Conservation (phyloP, 208 protist species). For the Acanthamoeba triangularis region DNA sequence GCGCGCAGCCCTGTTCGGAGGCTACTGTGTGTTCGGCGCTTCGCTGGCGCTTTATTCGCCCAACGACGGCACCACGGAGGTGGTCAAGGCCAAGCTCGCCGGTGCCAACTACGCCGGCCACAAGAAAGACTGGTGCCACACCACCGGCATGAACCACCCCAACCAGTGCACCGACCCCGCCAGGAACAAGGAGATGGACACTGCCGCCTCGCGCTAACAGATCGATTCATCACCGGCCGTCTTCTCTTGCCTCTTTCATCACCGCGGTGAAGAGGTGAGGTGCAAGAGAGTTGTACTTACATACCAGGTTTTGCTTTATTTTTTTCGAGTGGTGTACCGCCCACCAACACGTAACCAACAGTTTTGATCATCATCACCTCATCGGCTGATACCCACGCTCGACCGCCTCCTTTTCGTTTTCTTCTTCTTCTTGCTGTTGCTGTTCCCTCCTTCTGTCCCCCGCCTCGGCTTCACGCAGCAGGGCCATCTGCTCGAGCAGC, state of each 20-base stretch:
- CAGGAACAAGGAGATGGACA: conserved; percentile 38
- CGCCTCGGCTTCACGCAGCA: background rate
- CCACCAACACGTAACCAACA: too few species aligned
- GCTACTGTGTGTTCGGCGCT: conserved; percentile 69
- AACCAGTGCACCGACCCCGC: conserved; percentile 46
- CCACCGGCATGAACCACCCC: conserved; percentile 79
- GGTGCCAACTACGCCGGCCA: conserved; percentile 79
- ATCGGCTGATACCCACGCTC: background rate
- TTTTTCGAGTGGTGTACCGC: too few species aligned
- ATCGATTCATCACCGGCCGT: background rate
- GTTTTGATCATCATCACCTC: background rate
- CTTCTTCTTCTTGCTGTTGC: too few species aligned
- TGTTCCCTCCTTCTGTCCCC: background rate
- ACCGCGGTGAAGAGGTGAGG: background rate
- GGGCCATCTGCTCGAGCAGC: background rate
- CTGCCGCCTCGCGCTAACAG: conserved; percentile 16
- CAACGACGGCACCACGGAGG: conserved; percentile 88
- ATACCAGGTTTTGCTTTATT: too few species aligned
- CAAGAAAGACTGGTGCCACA: conserved; percentile 83
- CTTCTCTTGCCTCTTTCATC: background rate
- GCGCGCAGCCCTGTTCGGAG: background rate
- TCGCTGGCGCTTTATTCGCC: conserved; percentile 79
- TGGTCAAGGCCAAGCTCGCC: conserved; percentile 39
- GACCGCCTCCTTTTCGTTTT: background rate
- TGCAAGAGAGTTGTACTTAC: background rate